These are phyloP conservation scores for Naganishia friedmannii DNA, from an alignment of 768 basidiomycete genomes.

Conservation along the genomic window DNA sequence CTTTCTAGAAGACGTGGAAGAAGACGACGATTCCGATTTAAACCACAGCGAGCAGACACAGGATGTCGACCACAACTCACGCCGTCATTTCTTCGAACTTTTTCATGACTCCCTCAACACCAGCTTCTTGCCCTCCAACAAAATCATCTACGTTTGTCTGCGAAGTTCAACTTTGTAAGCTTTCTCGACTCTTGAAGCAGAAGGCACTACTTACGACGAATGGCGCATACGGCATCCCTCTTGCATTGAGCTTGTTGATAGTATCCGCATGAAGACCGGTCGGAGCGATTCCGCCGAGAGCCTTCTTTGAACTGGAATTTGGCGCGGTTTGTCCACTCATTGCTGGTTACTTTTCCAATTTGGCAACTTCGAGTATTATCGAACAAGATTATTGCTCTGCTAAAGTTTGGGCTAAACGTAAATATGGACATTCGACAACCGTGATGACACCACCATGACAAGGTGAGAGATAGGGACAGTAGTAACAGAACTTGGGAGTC, in stretches of 20 bases:
- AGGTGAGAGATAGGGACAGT: not conserved
- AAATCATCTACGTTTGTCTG: slow-evolving; percentile 86
- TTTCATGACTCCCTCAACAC: slow-evolving; percentile 72
- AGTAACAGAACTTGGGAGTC: not conserved
- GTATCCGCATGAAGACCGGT: slow-evolving; percentile 29
- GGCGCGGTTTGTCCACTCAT: slow-evolving; percentile 6
- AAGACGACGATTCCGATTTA: not conserved
- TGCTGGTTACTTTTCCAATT: not conserved
- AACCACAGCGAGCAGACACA: slow-evolving; percentile 2
- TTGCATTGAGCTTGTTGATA: slow-evolving; percentile 64
- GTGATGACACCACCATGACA: not conserved
- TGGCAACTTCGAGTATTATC: not conserved
- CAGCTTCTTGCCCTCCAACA: slow-evolving; percentile 72
- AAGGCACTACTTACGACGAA: slow-evolving; percentile 69
- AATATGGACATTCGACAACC: not conserved
- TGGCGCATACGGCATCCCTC: slow-evolving; percentile 91
- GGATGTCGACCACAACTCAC: slow-evolving; percentile 58
- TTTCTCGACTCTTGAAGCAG: not conserved
- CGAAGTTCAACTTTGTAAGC: not conserved
- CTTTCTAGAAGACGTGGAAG: slow-evolving; percentile 62
- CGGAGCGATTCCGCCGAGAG: slow-evolving; percentile 27
- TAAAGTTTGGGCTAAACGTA: not conserved
- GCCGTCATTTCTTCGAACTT: slow-evolving; percentile 88
- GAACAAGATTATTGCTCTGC: not conserved
- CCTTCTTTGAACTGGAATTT: slow-evolving; percentile 5